Base-by-base conservation (phyloP, 495 filamentous ascomycete species). In the Tuber aestivum region DNA sequence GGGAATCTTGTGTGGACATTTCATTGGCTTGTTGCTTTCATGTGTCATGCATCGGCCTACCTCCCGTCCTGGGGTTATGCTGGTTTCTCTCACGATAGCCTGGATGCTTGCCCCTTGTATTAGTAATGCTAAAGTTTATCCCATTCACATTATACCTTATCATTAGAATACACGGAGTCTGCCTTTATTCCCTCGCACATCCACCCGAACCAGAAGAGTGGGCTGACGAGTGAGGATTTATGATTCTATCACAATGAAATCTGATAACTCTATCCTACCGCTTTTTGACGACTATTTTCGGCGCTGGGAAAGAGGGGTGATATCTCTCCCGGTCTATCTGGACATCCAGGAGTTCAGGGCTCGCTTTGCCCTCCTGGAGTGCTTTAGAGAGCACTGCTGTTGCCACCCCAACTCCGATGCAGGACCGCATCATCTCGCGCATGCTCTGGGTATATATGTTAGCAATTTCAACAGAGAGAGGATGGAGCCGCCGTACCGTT, bases 351-450 rank as follows among this genome's bases (percentile, higher is more conserved):
- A 75, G 78, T 41, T 80, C 77, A 16, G 72, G 72, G 2, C 73
- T 75, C 9, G 77, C 77, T 18, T 72, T 76, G 18, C 79, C 80
- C 38, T 78, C 75, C 56, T 76, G 80, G 27, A 83, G 8, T 48
- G 78, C 78, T 50, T 82, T 84, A 50, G 75, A 69, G 20, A 86
- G 75, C 61, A 81, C 80, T 18, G 81, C 82, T 41, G 81, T 77
- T 20, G 84, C 84, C 38, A 86, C 78, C 6, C 80, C 77, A 37
- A 84, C 79, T n/a, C 86, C 85, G 44, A 86, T 84, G 77, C 85
- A 85, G 2, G 84, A 82, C 35, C 82, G 78, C 32, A 84, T 65
- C 72, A 81, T 77, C 69, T 82, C 74, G 23, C 77, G 76, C 42
- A 84, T 75, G 68, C 81, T 81, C 82, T 83, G 23, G 61, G 23